phyloP scores from a whole-genome alignment of 192 early-diverging fungal genomes.

The Backusella westeae region DNA sequence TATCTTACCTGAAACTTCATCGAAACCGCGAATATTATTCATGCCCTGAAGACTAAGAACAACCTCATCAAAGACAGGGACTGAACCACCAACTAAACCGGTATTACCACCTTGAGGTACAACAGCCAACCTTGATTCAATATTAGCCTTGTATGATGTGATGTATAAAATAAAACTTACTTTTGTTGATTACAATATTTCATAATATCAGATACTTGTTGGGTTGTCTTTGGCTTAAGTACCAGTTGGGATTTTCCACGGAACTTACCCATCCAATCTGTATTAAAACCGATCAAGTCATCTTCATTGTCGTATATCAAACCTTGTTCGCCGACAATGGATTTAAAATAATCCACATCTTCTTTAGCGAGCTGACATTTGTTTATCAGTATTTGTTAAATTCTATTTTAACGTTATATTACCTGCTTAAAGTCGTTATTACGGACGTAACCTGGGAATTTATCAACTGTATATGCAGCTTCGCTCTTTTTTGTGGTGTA shows the following conservation, averaged over 20 bases:
- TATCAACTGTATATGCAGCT: conserved; percentile 43
- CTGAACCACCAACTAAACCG: conserved; percentile 96
- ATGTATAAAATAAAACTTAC: conserved; percentile 1
- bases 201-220: conserved; percentile 82
- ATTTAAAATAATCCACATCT: conserved; percentile 61
- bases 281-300: conserved; percentile 73
- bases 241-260: conserved; percentile 79
- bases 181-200: conserved; percentile 83
- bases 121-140: conserved; percentile 65
- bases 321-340: conserved; percentile 42
- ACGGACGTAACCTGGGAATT: conserved; percentile 46
- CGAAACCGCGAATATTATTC: conserved; percentile 74
- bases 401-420: neutral
- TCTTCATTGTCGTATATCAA: conserved; percentile 49
- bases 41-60: conserved; percentile 78
- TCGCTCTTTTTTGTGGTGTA: conserved; percentile 13
- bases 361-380: conserved; percentile 46
- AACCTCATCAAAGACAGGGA: conserved; percentile 96
- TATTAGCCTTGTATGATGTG: too few species aligned
- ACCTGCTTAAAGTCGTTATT: conserved; percentile 44
- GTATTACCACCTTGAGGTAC: conserved; percentile 99
- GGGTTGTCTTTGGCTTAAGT: conserved; percentile 81
- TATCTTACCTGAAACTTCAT: conserved; percentile 53
- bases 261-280: conserved; percentile 97
- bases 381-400: neutral